Base-by-base conservation (phyloP, 768 basidiomycete genomes). In the Dioszegia hungarica region DNA sequence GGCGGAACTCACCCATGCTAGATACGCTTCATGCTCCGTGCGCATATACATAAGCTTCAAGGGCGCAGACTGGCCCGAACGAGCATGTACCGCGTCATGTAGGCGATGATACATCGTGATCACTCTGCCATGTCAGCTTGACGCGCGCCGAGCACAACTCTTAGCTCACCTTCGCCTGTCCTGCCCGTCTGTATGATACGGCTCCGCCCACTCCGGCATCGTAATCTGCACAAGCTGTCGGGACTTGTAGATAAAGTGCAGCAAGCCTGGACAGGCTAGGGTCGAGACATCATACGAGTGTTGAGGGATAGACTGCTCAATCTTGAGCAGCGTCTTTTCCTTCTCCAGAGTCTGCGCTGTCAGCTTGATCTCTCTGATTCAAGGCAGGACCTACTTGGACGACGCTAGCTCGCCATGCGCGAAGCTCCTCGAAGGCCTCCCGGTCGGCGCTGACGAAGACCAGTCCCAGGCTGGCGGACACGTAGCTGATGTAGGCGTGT, bases 171-270 rank as follows among this genome's bases (percentile, higher is more conserved):
- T 81, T 59, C 84, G 79, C 52, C 79, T 81, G 57, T 86, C 85
- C 24, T 36, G 20, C 38, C 82, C 79, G 0, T 78, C 62, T 31
- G 79, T 79, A 39, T 86, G 84, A 65, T 95, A 94, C 5, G 88
- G 88, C 17, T 88, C 89, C 70, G 92, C 90, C 75, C 86, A 93
- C n/a, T 76, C 73, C 2, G 95, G 92, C 61, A 81, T 77, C 0
- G 93, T 95, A 33, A 94, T 81, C 72, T 99, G 95, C 19, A 99
- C 92, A 66, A 89, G 84, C 6, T 83, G 79, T 12, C 90, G 82
- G 10, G 89, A 90, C 78, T 97, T 97, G 80, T 97, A 98, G 45
- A 97, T 78, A 71, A 97, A 99, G 75, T 99, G 95, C 28, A 89
- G 83, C 27, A 98, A 77, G 1, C 92, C 92, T 2, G 90, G 90